Evolutionary conservation across 73 alveolate species (phyloP).

Genomic region (Loxodes magnus): DNA sequence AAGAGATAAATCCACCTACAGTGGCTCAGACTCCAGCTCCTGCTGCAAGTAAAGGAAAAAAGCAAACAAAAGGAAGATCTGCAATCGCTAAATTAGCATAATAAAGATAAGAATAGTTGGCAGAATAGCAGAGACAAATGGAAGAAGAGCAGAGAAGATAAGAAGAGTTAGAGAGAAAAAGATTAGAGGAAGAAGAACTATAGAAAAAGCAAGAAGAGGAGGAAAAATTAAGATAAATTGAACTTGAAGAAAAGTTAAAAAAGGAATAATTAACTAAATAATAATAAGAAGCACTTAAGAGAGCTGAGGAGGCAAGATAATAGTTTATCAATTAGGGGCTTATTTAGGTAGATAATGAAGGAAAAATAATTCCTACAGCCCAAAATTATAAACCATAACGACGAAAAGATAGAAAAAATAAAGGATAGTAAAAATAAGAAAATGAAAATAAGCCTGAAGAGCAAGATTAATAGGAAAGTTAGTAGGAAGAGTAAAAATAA

Average conservation of each 20-base stretch:
- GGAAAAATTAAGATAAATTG: constrained; percentile 16
- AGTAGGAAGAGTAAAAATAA: constrained; percentile 7
- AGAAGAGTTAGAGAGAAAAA: constrained; percentile 19
- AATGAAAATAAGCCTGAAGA: constrained; percentile 10
- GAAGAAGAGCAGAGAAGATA: constrained; percentile 36
- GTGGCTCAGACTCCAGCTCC: constrained; percentile 5
- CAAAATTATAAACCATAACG: neutral
- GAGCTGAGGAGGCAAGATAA: neutral
- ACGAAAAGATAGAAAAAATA: neutral
- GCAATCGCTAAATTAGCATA: constrained; percentile 7
- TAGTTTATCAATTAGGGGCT: constrained; percentile 9
- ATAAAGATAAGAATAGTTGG: constrained; percentile 16
- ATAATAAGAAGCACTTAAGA: neutral
- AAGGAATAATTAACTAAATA: constrained; percentile 15
- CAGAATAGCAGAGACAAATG: constrained; percentile 14
- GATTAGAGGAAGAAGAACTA: constrained; percentile 23
- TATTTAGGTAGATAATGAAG: constrained; percentile 15
- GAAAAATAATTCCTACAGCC: neutral
- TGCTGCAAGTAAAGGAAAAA: constrained; percentile 26
- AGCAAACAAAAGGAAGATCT: constrained; percentile 40
- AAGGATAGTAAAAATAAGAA: neutral
- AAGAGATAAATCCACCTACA: neutral
- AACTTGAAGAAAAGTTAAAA: constrained; percentile 23
- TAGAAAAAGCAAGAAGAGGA: constrained; percentile 18
- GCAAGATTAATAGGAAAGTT: constrained; percentile 19